Conservation (phyloP, 78 protist genomes). For the Dictyostelium capitatum region DNA sequence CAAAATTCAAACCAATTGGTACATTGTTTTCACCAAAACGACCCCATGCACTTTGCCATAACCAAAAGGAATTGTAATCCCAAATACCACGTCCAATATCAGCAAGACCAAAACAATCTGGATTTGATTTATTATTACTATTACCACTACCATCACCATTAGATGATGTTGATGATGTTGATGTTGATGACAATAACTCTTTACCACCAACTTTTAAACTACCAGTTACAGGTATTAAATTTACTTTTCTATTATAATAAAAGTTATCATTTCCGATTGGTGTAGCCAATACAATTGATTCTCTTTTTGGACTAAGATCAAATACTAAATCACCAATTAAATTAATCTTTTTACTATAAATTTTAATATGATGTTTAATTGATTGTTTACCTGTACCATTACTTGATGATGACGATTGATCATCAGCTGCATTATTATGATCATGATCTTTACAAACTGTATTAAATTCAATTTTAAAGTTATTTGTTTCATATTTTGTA, state of each 20-base stretch:
- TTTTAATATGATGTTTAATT: neutral
- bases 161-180: neutral
- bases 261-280: conserved; percentile 68
- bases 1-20: conserved; percentile 58
- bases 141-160: neutral
- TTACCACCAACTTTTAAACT: conserved; percentile 32
- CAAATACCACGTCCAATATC: conserved; percentile 74
- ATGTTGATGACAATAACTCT: neutral
- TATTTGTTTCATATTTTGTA: conserved; percentile 3
- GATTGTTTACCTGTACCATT: too few relatives aligned
- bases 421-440: neutral
- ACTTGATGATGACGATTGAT: neutral
- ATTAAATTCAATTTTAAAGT: conserved; percentile 21
- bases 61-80: conserved; percentile 60
- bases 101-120: conserved; percentile 48
- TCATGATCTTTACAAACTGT: neutral
- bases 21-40: neutral
- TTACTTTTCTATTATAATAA: conserved; percentile 56
- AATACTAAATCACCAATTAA: conserved; percentile 38
- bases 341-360: conserved; percentile 32
- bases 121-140: too few relatives aligned
- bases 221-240: conserved; percentile 60
- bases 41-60: conserved; percentile 66
- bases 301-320: conserved; percentile 46
- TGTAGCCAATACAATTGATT: conserved; percentile 45